Conservation (phyloP, 2,329 filamentous ascomycete genomes). For the Colletotrichum sp. region DNA sequence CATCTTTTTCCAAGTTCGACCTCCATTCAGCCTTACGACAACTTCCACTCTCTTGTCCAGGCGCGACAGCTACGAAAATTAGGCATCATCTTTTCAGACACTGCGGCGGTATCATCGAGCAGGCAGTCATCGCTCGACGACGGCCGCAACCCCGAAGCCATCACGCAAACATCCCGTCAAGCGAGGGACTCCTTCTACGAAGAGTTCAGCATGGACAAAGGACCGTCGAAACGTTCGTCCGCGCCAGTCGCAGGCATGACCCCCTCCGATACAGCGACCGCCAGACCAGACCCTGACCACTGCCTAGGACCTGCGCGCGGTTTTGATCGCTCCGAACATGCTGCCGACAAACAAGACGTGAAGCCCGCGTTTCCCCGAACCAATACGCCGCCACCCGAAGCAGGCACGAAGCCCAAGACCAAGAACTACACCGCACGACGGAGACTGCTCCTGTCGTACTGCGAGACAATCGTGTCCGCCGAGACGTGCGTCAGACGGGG, state of each 20-base stretch:
- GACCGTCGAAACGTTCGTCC: neutral
- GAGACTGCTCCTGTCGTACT: neutral
- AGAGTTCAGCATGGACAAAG: neutral
- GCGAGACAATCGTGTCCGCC: neutral
- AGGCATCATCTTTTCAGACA: neutral
- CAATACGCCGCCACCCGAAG: neutral
- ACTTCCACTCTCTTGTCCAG: neutral
- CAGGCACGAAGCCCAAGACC: neutral
- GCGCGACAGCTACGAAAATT: neutral
- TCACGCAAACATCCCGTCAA: neutral
- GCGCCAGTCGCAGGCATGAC: neutral
- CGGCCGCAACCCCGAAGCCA: neutral
- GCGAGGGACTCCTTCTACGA: neutral
- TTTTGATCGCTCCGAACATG: neutral
- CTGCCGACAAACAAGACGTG: neutral
- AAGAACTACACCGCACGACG: neutral
- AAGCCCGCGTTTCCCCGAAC: neutral
- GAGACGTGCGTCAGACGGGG: neutral
- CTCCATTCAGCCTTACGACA: too few relatives aligned
- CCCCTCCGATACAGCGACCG: neutral
- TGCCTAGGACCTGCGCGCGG: neutral
- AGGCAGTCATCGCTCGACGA: neutral
- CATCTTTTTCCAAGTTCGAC: neutral
- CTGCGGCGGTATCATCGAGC: neutral
- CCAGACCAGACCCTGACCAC: neutral